phyloP scores from a whole-genome alignment of 2,329 filamentous ascomycete genomes.

The Knufia petricola region DNA sequence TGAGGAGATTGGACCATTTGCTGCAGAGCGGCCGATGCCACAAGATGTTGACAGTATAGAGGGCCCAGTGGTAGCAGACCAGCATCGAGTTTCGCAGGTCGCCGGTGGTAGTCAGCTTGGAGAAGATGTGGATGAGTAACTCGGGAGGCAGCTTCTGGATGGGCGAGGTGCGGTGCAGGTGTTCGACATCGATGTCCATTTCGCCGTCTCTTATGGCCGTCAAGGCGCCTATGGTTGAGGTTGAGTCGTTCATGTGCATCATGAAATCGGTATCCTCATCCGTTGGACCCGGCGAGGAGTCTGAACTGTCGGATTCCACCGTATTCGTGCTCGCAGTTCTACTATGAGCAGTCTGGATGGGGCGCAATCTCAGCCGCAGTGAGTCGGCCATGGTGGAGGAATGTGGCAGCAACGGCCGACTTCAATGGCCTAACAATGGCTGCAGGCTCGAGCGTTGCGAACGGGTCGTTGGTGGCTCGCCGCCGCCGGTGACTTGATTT shows the following conservation, averaged over 20 bases:
- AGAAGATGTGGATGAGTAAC: conserved; percentile 86
- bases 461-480: neutral
- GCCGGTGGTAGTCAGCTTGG: conserved; percentile 63
- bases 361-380: conserved; percentile 15
- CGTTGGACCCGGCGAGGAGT: conserved; percentile 42
- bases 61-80: conserved; percentile 87
- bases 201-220: conserved; percentile 67
- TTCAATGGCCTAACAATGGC: neutral
- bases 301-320: conserved; percentile 22
- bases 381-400: conserved; percentile 18
- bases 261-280: conserved; percentile 90
- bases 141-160: conserved; percentile 83
- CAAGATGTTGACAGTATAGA: conserved; percentile 81
- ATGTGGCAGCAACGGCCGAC: neutral
- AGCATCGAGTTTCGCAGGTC: conserved; percentile 85
- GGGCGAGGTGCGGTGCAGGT: conserved; percentile 62
- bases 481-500: neutral
- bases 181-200: conserved; percentile 39
- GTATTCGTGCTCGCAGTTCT: conserved; percentile 20
- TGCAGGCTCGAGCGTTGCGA: conserved; percentile 7
- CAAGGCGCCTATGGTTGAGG: conserved; percentile 71
- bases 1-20: conserved; percentile 70
- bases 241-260: conserved; percentile 72
- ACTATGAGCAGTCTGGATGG: conserved; percentile 15
- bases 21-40: conserved; percentile 93